Evolutionary conservation across 2,329 filamentous ascomycete genomes (phyloP).

Genomic region (Ilyonectria sp.): DNA sequence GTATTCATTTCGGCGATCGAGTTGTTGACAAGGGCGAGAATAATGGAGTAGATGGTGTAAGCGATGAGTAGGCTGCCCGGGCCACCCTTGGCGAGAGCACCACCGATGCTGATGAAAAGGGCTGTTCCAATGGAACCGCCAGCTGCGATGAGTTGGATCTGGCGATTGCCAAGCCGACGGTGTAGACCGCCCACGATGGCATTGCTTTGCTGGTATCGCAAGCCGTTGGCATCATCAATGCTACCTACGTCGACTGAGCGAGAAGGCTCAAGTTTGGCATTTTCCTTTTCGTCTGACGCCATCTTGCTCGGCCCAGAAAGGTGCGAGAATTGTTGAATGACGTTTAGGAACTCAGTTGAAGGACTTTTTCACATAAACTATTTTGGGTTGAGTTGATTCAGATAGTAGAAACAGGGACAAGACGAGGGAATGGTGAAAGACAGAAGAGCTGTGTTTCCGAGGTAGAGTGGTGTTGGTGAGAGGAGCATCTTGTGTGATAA

Average conservation of each 20-base stretch:
- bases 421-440: too few relatives aligned
- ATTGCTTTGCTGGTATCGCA: neutral
- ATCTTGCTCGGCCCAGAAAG: neutral
- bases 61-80: slow-evolving; percentile 70
- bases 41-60: slow-evolving; percentile 68
- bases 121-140: slow-evolving; percentile 72
- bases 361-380: too few relatives aligned
- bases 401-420: too few relatives aligned
- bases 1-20: slow-evolving; percentile 76
- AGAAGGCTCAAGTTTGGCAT: neutral
- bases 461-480: too few relatives aligned
- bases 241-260: neutral
- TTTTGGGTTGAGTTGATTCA: too few relatives aligned
- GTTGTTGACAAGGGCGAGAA: slow-evolving; percentile 76
- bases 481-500: too few relatives aligned
- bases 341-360: too few relatives aligned
- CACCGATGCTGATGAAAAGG: slow-evolving; percentile 74
- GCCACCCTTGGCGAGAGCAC: slow-evolving; percentile 63
- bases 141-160: slow-evolving; percentile 72
- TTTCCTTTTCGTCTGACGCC: neutral
- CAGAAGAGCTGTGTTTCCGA: too few relatives aligned
- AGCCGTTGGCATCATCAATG: neutral
- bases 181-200: slow-evolving; percentile 56
- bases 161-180: slow-evolving; percentile 66
- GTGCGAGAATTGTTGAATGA: too few relatives aligned